Conservation (phyloP, 805 yeast genomes). For the Saturnispora ahearnii region DNA sequence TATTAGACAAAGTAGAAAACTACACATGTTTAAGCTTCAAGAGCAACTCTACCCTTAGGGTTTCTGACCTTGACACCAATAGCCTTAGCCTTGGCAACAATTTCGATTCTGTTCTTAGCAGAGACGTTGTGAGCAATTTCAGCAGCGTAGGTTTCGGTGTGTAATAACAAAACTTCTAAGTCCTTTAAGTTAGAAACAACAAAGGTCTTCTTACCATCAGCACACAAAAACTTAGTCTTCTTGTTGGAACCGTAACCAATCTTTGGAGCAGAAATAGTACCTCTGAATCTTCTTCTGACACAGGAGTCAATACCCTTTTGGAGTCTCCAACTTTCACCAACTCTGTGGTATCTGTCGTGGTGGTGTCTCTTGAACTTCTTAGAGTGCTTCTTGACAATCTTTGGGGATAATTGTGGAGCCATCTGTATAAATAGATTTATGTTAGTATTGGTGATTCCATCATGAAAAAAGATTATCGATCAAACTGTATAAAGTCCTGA, state of each 20-base stretch:
- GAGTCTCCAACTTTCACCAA: conserved; percentile 98
- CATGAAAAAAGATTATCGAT: neutral
- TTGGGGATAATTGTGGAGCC: conserved; percentile 98
- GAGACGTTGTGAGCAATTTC: conserved; percentile 99
- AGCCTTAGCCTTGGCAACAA: conserved; percentile 95
- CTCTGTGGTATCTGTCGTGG: conserved; percentile 99
- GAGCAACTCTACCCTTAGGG: conserved; percentile 96
- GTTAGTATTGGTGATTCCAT: conserved; percentile 1
- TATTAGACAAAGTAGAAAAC: conserved; percentile 2
- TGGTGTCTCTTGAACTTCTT: conserved; percentile 99
- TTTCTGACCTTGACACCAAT: conserved; percentile 98
- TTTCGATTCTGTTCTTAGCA: conserved; percentile 95
- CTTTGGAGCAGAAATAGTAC: conserved; percentile 97
- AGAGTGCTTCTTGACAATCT: conserved; percentile 99
- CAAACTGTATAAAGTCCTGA: neutral
- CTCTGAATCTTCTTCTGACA: conserved; percentile 99
- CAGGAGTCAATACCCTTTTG: conserved; percentile 99
- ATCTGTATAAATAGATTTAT: conserved; percentile 33
- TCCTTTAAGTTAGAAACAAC: conserved; percentile 88
- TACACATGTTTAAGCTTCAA: conserved; percentile 69
- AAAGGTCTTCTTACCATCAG: conserved; percentile 98
- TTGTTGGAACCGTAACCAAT: conserved; percentile 99
- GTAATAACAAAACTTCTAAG: conserved; percentile 90
- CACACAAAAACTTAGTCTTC: conserved; percentile 90
- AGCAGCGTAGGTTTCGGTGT: conserved; percentile 98